Conservation (phyloP, 768 basidiomycete species). For the Rhizopogon sp. region DNA sequence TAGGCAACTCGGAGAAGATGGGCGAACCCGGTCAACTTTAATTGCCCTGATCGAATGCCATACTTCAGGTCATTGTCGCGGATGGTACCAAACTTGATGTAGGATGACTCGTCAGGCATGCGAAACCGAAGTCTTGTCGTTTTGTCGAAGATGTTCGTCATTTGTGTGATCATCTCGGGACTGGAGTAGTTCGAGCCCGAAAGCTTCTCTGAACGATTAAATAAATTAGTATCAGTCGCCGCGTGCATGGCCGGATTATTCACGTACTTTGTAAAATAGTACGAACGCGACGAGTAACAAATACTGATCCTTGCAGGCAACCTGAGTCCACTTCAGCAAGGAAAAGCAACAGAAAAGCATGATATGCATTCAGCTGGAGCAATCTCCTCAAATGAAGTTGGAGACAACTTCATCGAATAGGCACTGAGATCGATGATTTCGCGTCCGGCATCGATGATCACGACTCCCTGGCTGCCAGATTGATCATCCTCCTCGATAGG, state of each 20-base stretch:
- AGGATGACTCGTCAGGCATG: slow-evolving; percentile 26
- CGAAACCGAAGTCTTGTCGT: slow-evolving; percentile 37
- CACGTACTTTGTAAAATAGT: slow-evolving; percentile 23
- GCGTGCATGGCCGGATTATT: neutral
- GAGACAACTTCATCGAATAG: slow-evolving; percentile 22
- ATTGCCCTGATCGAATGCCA: slow-evolving; percentile 32
- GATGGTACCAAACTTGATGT: slow-evolving; percentile 33
- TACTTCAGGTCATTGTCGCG: slow-evolving; percentile 28
- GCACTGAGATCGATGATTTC: slow-evolving; percentile 35
- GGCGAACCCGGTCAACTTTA: slow-evolving; percentile 32
- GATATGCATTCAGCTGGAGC: slow-evolving; percentile 25
- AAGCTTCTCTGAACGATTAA: slow-evolving; percentile 18
- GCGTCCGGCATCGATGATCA: slow-evolving; percentile 45
- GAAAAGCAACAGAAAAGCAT: neutral
- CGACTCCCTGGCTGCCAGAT: slow-evolving; percentile 29
- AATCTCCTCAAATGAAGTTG: slow-evolving; percentile 28
- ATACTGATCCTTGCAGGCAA: slow-evolving; percentile 32
- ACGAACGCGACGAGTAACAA: slow-evolving; percentile 26
- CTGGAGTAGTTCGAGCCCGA: slow-evolving; percentile 22
- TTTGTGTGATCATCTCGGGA: slow-evolving; percentile 24
- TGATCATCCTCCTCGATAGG: neutral
- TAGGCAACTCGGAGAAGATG: neutral
- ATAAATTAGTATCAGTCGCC: neutral
- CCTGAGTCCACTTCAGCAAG: slow-evolving; percentile 17
- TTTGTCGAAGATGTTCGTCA: slow-evolving; percentile 31